phyloP scores from a whole-genome alignment of 768 basidiomycete species.

The Erythrobasidium yunnanense region DNA sequence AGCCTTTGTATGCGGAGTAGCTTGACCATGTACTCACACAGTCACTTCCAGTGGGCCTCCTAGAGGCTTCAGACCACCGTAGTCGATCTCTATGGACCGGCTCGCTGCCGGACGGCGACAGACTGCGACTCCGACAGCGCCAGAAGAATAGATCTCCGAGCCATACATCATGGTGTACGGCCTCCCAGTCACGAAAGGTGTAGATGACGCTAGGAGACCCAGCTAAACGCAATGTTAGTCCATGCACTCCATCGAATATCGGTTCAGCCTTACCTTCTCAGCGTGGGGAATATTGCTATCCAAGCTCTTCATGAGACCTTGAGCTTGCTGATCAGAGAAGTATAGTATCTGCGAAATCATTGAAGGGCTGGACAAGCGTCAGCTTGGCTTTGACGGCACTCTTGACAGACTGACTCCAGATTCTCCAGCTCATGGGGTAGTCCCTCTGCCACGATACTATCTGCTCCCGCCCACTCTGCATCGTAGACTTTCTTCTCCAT shows the following conservation, averaged over 20 bases:
- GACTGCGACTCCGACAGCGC: slow-evolving; percentile 61
- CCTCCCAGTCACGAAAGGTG: slow-evolving; percentile 66
- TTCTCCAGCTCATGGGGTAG: slow-evolving; percentile 3
- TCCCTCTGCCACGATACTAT: slow-evolving; percentile 2
- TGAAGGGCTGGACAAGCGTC: not conserved
- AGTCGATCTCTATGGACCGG: slow-evolving; percentile 33
- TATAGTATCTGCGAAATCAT: slow-evolving; percentile 10
- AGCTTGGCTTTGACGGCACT: not conserved
- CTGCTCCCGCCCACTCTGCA: slow-evolving; percentile 19
- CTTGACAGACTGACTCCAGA: not conserved
- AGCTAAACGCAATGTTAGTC: slow-evolving; percentile 44
- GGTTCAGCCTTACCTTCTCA: not conserved
- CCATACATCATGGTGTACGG: slow-evolving; percentile 60
- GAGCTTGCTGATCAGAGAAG: slow-evolving; percentile 25
- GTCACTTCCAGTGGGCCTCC: slow-evolving; percentile 50
- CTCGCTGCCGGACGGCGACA: slow-evolving; percentile 31
- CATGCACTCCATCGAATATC: not conserved
- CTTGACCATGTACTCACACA: slow-evolving; percentile 42
- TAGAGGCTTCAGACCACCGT: slow-evolving; percentile 47
- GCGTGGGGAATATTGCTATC: slow-evolving; percentile 6
- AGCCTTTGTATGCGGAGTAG: no score
- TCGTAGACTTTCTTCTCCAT: slow-evolving; percentile 10
- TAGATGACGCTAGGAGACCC: slow-evolving; percentile 60
- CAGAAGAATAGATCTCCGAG: slow-evolving; percentile 50
- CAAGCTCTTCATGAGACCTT: slow-evolving; percentile 23